phyloP scores from a whole-genome alignment of 1,284 basidiomycete genomes.

The Ceratobasidium sp. region DNA sequence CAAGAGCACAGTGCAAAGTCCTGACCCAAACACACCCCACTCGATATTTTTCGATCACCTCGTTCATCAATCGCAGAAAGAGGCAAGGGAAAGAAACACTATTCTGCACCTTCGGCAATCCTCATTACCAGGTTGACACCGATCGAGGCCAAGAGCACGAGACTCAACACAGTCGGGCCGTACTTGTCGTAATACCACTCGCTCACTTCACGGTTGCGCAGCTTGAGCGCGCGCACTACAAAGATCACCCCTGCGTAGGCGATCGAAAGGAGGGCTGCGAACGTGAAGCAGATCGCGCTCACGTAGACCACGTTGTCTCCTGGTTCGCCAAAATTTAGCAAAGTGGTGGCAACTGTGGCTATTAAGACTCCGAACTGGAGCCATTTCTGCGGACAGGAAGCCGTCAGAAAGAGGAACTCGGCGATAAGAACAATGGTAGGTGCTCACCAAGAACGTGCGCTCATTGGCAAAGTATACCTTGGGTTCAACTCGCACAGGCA shows the following conservation, averaged over 20 bases:
- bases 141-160: constrained; percentile 75
- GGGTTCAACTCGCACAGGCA: constrained; percentile 95
- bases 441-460: constrained; percentile 84
- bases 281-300: constrained; percentile 87
- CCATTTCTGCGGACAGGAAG: constrained; percentile 76
- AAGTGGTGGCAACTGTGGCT: constrained; percentile 86
- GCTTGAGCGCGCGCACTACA: constrained; percentile 81
- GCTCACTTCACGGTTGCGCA: constrained; percentile 71
- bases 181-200: constrained; percentile 88
- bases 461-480: constrained; percentile 99
- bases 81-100: no score
- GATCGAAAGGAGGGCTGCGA: constrained; percentile 89
- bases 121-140: constrained; percentile 72
- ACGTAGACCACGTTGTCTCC: constrained; percentile 83
- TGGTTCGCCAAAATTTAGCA: constrained; percentile 88
- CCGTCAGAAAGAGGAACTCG: constrained; percentile 35
- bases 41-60: background rate
- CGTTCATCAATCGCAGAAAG: no score
- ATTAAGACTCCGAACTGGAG: constrained; percentile 91
- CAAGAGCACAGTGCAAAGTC: background rate
- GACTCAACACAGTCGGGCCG: constrained; percentile 82
- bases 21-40: background rate
- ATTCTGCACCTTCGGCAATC: constrained; percentile 26
- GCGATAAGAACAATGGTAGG: constrained; percentile 24
- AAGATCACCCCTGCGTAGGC: constrained; percentile 91